Evolutionary conservation across 495 filamentous ascomycete species (phyloP), one percentile per base, ranked within the genome.

Genomic region (Tricharina praecox): DNA sequence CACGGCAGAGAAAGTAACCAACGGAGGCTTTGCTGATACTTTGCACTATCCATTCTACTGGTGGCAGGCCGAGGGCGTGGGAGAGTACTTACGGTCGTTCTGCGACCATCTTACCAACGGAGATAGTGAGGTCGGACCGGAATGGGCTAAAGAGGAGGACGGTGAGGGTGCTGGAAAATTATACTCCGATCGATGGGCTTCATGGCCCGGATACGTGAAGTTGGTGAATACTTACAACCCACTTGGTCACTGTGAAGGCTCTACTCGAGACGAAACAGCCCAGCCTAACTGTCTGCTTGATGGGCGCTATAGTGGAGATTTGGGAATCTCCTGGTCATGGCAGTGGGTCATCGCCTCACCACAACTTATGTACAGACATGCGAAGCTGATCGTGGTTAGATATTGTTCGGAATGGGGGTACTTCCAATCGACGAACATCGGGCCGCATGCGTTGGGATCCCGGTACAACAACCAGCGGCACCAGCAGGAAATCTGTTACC

Each of bases 371-470:
- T 37, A 33, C 34, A 11, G n/a, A 32, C 28, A 13, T 13, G 7
- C 7, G 13, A 32, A 32, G 7, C 7, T 32, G 13, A 32, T 13
- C 28, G 19, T 41, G 13, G 32, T 13, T 15, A 39, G 36, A 37
- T 75, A 72, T 53, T 77, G 75, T 58, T 70, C 70, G 9, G 68
- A 77, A 56, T 76, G 67, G 65, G 74, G 74, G 26, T 71, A 66
- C 52, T 70, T 68, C 51, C 73, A 76, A 52, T 65, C 64, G 48
- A 67, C 68, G 49, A 77, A 77, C 49, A 58, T 59, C 5, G 58
- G 65, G 15, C 65, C 67, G 13, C n/a, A 19, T 16, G 56, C 60
- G 10, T 58, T 78, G 7, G 62, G 74, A 23, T 72, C 69, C 23
- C 57, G 55, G 11, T 76, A 69, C 50, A 70, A 73, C 48, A 70